Percentiles rank a stretch among this genome's conserved stretches.
Evolutionary conservation across 1,139 yeast species (phyloP).

Genomic region (Yarrowia galli): DNA sequence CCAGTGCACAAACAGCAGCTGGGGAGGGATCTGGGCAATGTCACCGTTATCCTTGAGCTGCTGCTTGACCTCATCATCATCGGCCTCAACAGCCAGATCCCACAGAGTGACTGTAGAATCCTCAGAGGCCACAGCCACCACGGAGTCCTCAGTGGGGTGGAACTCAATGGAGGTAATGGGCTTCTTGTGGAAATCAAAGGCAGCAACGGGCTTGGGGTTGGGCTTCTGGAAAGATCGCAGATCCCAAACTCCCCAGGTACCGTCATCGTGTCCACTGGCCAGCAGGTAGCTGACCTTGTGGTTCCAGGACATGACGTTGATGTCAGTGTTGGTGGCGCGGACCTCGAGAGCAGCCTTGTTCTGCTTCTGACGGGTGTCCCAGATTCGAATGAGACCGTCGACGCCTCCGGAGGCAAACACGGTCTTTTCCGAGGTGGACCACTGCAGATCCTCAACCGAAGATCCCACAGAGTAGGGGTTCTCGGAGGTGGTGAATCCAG

Average conservation of each 20-base stretch:
- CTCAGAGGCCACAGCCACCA: constrained; percentile 93
- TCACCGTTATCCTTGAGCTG: constrained; percentile 58
- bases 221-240: constrained; percentile 73
- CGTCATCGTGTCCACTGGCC: constrained; percentile 98
- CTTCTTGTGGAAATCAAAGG: constrained; percentile 90
- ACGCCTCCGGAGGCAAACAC: constrained; percentile 94
- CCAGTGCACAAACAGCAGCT: constrained; percentile 96
- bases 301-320: constrained; percentile 97
- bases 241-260: constrained; percentile 98
- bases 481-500: constrained; percentile 87
- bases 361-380: constrained; percentile 96
- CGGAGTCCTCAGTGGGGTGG: constrained; percentile 94
- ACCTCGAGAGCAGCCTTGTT: constrained; percentile 91
- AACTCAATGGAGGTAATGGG: constrained; percentile 93
- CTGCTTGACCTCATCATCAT: constrained; percentile 47
- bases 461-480: constrained; percentile 71
- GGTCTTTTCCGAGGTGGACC: constrained; percentile 91
- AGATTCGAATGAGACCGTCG: constrained; percentile 89
- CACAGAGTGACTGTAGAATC: constrained; percentile 96
- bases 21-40: constrained; percentile 92
- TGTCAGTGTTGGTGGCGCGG: constrained; percentile 80
- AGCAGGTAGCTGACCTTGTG: constrained; percentile 81
- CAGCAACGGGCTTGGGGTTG: constrained; percentile 77
- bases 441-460: constrained; percentile 87
- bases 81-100: constrained; percentile 54